These are phyloP conservation scores for Phaeomoniella chlamydospora DNA, from an alignment of 2,329 filamentous ascomycete genomes.

Conservation along the genomic window DNA sequence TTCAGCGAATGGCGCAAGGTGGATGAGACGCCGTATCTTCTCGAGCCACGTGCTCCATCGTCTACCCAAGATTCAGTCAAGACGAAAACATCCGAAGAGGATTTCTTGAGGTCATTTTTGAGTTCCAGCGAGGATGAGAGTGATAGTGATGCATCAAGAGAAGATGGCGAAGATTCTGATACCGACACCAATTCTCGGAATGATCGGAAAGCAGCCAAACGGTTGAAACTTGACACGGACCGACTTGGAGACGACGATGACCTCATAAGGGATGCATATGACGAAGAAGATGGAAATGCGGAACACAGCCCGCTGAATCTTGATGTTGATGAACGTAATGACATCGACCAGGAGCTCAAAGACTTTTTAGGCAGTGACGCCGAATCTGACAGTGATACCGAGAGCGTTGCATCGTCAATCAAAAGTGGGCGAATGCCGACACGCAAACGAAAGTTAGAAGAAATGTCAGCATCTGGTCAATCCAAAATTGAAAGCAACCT, in stretches of 20 bases:
- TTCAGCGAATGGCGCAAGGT: conserved; percentile 71
- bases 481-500: conserved; percentile 13
- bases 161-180: background rate
- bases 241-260: conserved; percentile 24
- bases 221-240: conserved; percentile 17
- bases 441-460: background rate
- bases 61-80: background rate
- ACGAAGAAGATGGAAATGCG: conserved; percentile 17
- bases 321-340: conserved; percentile 48
- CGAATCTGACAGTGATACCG: conserved; percentile 34
- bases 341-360: conserved; percentile 56
- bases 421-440: background rate
- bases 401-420: conserved; percentile 9
- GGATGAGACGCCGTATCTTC: conserved; percentile 65
- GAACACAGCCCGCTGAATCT: conserved; percentile 32
- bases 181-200: background rate
- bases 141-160: conserved; percentile 6
- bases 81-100: background rate
- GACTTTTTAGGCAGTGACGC: conserved; percentile 49
- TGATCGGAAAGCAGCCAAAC: conserved; percentile 4
- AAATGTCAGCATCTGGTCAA: background rate
- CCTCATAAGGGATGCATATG: conserved; percentile 18
- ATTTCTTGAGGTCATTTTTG: conserved; percentile 8
- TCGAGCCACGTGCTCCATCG: conserved; percentile 25
- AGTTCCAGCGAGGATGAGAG: conserved; percentile 30